Evolutionary conservation across 2,329 filamentous ascomycete species (phyloP), one percentile per base, ranked within the genome.

Genomic region (Aspergillus luchuensis): DNA sequence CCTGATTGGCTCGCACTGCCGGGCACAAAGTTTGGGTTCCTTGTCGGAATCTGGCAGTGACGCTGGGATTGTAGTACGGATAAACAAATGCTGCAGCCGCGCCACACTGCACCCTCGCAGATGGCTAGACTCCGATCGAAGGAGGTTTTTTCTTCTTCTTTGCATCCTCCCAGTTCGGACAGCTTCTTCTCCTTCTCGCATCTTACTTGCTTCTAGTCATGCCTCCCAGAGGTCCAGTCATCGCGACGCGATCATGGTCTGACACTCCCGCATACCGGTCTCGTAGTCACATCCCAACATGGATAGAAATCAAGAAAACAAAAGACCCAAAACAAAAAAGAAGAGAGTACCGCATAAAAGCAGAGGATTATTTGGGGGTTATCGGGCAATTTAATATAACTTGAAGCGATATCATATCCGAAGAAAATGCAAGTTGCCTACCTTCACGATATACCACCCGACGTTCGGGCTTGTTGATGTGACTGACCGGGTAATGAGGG

Each of bases 371-470:
- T 36, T 36, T 13, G 33, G 48, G 25, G 25, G 28, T 11, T 36
- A 15, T 25, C 57, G 43, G 21, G 13, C 5, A 49, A 49, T n/a
- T 49, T 28, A 30, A 49, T 13, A 15, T 15, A 47, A 30, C 17
- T 28, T 15, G 21, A 17, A 30, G 45, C 45, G 45, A 43, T 19
- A 43, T 28, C 23, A 63, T 53, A 36, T 6, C 33, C 57, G 33
- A 53, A 49, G 49, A 59, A 62, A 11, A 38, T 49, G 7, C 11
- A 56, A 38, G 23, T 50, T 17, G 41, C 70, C 60, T 69, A 75
- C 73, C 69, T 64, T 74, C 71, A 51, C 61, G 67, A 68, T 69
- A 69, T 21, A 65, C 48, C 41, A 50, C 63, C 43, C 59, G 63
- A 55, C 59, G 59, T 50, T 66, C 63, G 15, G 64, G 66, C 49